Percentiles rank a stretch among this genome's conserved stretches.
These are phyloP conservation scores for Emericellopsis atlantica DNA, from an alignment of 2,329 filamentous ascomycete genomes.

Conservation along the genomic window DNA sequence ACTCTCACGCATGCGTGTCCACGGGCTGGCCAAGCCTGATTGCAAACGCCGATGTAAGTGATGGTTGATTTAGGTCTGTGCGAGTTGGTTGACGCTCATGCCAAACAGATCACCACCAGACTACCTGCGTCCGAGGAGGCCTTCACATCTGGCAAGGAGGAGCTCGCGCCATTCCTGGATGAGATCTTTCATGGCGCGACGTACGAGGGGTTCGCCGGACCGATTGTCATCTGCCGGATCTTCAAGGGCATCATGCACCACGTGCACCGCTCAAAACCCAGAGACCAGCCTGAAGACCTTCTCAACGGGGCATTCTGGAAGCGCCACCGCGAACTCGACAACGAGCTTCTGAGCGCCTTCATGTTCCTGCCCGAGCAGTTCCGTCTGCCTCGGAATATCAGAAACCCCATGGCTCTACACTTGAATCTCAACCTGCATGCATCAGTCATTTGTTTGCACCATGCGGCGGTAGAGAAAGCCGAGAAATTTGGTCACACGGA, in stretches of 20 bases:
- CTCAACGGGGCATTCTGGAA: conserved; percentile 73
- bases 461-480: conserved; percentile 75
- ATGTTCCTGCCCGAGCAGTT: conserved; percentile 67
- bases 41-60: conserved; percentile 52
- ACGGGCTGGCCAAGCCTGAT: conserved; percentile 84
- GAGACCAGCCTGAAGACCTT: conserved; percentile 63
- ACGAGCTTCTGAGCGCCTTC: conserved; percentile 63
- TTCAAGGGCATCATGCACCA: conserved; percentile 76
- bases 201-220: conserved; percentile 60
- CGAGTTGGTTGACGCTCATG: conserved; percentile 5
- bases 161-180: conserved; percentile 49
- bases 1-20: conserved; percentile 76
- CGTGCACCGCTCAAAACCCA: conserved; percentile 56
- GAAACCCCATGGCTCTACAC: conserved; percentile 64
- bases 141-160: conserved; percentile 53
- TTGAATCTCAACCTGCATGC: conserved; percentile 83
- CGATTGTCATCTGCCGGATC: conserved; percentile 62
- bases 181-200: conserved; percentile 49
- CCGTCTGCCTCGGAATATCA: conserved; percentile 55
- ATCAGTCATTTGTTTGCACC: conserved; percentile 77
- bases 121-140: conserved; percentile 72
- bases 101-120: conserved; percentile 53
- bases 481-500: conserved; percentile 57
- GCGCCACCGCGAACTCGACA: conserved; percentile 72
- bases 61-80: not conserved